These are phyloP conservation scores for Pseudogymnoascus sp. DNA, from an alignment of 2,329 filamentous ascomycete species.

Conservation along the genomic window DNA sequence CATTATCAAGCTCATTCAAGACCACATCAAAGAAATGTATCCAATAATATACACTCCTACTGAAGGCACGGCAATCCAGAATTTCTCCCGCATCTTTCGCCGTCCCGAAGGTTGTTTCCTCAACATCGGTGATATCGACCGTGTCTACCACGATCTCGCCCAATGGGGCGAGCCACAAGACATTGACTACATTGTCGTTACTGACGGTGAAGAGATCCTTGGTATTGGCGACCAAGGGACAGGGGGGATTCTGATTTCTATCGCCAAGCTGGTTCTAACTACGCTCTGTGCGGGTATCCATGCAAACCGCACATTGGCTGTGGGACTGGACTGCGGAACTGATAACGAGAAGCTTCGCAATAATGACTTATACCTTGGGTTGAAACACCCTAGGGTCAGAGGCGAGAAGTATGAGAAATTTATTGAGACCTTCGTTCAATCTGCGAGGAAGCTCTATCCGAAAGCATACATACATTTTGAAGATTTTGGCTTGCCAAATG, in stretches of 20 bases:
- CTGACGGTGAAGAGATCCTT: conserved; percentile 65
- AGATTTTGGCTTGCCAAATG: conserved; percentile 74
- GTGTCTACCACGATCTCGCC: conserved; percentile 57
- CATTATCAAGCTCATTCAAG: conserved; percentile 54
- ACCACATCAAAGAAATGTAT: conserved; percentile 82
- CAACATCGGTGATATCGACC: conserved; percentile 61
- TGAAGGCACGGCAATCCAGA: conserved; percentile 79
- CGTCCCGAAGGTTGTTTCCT: conserved; percentile 75
- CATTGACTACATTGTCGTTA: conserved; percentile 83
- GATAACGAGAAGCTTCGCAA: conserved; percentile 68
- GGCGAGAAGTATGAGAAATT: conserved; percentile 71
- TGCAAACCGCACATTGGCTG: conserved; percentile 68
- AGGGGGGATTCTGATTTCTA: conserved; percentile 74
- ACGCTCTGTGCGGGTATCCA: conserved; percentile 84
- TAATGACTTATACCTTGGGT: conserved; percentile 73
- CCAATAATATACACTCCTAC: conserved; percentile 87
- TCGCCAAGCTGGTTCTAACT: conserved; percentile 75
- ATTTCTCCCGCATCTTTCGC: conserved; percentile 73
- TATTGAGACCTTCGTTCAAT: conserved; percentile 65
- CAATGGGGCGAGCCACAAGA: conserved; percentile 66
- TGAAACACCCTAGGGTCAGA: conserved; percentile 57
- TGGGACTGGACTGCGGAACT: conserved; percentile 80
- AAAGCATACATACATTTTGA: conserved; percentile 84
- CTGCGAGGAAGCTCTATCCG: conserved; percentile 63
- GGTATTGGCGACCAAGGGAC: conserved; percentile 87